Conservation (phyloP, 2,329 filamentous ascomycete species). For the Colletotrichum godetiae region DNA sequence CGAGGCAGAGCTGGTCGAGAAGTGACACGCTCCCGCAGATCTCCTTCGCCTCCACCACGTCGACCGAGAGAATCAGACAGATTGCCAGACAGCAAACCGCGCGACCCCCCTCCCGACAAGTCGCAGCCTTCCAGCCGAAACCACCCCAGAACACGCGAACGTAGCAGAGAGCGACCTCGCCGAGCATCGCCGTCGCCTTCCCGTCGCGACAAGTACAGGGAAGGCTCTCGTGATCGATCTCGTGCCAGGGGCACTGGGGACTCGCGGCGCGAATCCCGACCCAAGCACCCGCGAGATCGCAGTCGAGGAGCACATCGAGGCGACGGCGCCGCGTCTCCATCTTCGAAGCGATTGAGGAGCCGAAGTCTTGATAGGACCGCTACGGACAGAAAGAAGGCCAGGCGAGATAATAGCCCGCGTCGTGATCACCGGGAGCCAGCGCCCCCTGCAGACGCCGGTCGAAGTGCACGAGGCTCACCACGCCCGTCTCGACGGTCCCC, state of each 20-base stretch:
- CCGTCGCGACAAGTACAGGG: constrained; percentile 29
- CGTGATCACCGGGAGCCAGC: constrained; percentile 29
- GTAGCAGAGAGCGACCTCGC: constrained; percentile 42
- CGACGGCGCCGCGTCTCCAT: constrained; percentile 27
- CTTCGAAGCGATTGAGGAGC: constrained; percentile 31
- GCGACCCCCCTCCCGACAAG: constrained; percentile 31
- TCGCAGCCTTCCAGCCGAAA: constrained; percentile 32
- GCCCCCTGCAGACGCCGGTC: constrained; percentile 1
- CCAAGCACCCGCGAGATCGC: constrained; percentile 25
- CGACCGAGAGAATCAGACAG: constrained; percentile 42
- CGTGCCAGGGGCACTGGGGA: constrained; percentile 29
- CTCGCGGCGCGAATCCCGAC: constrained; percentile 30
- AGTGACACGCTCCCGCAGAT: constrained; percentile 46
- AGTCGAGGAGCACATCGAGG: constrained; percentile 29
- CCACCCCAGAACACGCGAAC: constrained; percentile 30
- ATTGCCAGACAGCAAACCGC: constrained; percentile 32
- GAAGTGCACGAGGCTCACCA: constrained; percentile 21
- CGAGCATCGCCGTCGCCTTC: constrained; percentile 40
- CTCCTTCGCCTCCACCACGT: constrained; percentile 44
- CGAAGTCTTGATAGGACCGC: constrained; percentile 16
- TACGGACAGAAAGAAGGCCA: constrained; percentile 24
- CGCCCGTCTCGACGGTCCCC: constrained; percentile 23
- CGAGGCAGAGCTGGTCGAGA: constrained; percentile 53
- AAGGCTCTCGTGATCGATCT: constrained; percentile 25
- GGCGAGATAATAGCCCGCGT: constrained; percentile 28